A percentile compares a stretch with the other conserved stretches of the same genome.
Evolutionary conservation across 176 grass and related monocot genomes (phyloP).

Genomic region (Tillandsia fasciculata): DNA sequence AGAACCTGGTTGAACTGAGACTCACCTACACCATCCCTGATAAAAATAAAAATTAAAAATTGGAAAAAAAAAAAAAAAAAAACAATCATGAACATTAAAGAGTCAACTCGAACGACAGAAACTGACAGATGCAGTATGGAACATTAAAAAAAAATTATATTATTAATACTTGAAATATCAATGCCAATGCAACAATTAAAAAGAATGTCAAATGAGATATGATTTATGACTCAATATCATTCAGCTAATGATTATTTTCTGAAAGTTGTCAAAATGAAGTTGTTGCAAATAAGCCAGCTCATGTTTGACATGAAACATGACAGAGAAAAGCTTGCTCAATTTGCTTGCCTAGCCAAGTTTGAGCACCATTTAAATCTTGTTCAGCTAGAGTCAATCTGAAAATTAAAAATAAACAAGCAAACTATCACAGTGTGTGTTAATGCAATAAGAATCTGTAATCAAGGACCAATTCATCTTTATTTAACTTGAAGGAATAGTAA

Average conservation of each 20-base stretch:
- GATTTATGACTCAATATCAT: no score
- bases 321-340: background rate
- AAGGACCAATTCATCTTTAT: no score
- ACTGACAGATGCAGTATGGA: no score
- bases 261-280: background rate
- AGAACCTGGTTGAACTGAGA: constrained; percentile 48
- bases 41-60: background rate
- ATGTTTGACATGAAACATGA: background rate
- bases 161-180: no score
- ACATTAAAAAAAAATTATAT: no score
- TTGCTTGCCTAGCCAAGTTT: background rate
- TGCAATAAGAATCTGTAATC: background rate
- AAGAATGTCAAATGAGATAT: no score
- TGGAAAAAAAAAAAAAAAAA: background rate
- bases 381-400: background rate
- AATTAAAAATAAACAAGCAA: background rate
- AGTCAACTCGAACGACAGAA: no score
- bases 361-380: background rate
- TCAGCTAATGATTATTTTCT: background rate
- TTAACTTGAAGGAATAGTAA: no score
- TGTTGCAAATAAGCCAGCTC: background rate
- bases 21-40: constrained; percentile 58
- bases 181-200: no score
- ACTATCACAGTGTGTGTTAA: background rate
- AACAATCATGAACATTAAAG: background rate